Evolutionary conservation across 2,329 filamentous ascomycete species (phyloP).

Genomic region (Clonostachys byssicola): DNA sequence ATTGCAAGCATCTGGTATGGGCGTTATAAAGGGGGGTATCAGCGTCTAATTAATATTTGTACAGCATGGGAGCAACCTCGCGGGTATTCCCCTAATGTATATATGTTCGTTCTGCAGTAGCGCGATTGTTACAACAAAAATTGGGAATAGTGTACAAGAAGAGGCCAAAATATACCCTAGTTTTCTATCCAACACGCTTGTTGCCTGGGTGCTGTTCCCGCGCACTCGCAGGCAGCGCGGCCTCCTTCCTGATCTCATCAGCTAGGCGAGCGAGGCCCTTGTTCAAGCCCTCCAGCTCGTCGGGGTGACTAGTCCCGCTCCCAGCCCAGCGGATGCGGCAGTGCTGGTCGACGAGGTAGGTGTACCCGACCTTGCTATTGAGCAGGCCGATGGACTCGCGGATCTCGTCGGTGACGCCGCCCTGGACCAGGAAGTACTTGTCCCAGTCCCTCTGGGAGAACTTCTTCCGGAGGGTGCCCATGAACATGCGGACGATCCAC

Average conservation of each 20-base stretch:
- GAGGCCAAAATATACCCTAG: no score
- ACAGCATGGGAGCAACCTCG: constrained; percentile 11
- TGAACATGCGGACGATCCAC: constrained; percentile 53
- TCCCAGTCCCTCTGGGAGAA: constrained; percentile 50
- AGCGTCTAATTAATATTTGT: constrained; percentile 25
- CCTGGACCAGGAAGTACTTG: constrained; percentile 57
- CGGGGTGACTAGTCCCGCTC: constrained; percentile 62
- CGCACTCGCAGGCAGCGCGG: constrained; percentile 22
- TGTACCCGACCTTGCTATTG: constrained; percentile 91
- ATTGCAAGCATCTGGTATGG: constrained; percentile 4
- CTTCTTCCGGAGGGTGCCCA: constrained; percentile 43
- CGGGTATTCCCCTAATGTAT: background rate
- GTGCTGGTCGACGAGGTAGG: constrained; percentile 82
- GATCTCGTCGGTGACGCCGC: constrained; percentile 55
- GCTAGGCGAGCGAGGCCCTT: constrained; percentile 61
- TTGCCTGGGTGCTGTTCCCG: constrained; percentile 20
- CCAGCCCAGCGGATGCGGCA: constrained; percentile 95
- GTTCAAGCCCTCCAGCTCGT: constrained; percentile 64
- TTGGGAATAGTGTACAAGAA: no score
- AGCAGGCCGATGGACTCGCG: constrained; percentile 64
- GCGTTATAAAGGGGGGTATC: constrained; percentile 29
- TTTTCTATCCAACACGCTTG: background rate
- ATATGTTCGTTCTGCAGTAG: background rate
- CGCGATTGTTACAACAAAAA: background rate
- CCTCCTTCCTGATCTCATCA: constrained; percentile 45